Evolutionary conservation across 2,329 filamentous ascomycete species (phyloP).

Genomic region (Claviceps pazoutovae): DNA sequence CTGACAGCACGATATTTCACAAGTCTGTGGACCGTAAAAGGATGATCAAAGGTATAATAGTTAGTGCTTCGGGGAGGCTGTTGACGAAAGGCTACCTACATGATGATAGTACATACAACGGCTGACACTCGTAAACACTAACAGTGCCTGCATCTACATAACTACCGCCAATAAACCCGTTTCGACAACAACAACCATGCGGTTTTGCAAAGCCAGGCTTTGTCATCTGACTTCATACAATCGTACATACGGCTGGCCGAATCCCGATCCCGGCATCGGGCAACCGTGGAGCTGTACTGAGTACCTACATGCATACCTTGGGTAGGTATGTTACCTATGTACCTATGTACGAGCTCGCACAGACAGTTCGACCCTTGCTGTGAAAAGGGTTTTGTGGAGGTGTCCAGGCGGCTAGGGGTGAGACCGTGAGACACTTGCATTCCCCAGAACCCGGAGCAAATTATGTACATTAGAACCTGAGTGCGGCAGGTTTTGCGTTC

Average conservation of each 20-base stretch:
- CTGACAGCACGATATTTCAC: neutral
- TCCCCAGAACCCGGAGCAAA: neutral
- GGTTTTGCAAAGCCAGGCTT: neutral
- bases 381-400: neutral
- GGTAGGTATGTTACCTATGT: too few species aligned
- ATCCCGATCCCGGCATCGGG: neutral
- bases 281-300: neutral
- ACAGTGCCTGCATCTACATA: too few species aligned
- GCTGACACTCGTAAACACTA: neutral
- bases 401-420: neutral
- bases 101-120: neutral
- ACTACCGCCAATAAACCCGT: too few species aligned
- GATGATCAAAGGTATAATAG: too few species aligned
- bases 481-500: neutral
- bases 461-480: neutral
- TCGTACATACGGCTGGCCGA: neutral
- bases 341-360: neutral
- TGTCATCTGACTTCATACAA: neutral
- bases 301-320: too few species aligned
- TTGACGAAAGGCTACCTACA: too few species aligned
- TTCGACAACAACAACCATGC: too few species aligned
- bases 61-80: too few species aligned
- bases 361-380: neutral
- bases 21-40: neutral
- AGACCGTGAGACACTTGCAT: neutral